These are phyloP conservation scores for Aspergillus pseudoterreus DNA, from an alignment of 2,329 filamentous ascomycete genomes.

Conservation along the genomic window DNA sequence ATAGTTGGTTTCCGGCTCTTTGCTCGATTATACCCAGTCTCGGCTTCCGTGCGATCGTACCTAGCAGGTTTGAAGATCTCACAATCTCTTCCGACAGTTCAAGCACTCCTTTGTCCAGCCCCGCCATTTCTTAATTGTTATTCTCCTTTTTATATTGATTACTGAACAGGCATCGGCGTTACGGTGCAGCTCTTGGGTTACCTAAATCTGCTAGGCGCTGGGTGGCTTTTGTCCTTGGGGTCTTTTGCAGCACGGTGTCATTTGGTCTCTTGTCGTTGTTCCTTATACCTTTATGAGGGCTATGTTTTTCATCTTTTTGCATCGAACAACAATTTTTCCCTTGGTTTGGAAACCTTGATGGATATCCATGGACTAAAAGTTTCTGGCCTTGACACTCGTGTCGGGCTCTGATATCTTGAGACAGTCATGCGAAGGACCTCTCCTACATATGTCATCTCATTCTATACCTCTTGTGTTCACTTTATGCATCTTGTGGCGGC, in stretches of 20 bases:
- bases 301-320: constrained; percentile 12
- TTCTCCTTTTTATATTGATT: constrained; percentile 4
- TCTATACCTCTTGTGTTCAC: background rate
- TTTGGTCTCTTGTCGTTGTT: constrained; percentile 6
- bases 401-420: background rate
- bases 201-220: constrained; percentile 19
- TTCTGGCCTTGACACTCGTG: background rate
- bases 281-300: constrained; percentile 10
- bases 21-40: background rate
- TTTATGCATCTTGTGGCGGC: background rate
- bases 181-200: constrained; percentile 13
- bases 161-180: constrained; percentile 20
- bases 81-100: constrained; percentile 5
- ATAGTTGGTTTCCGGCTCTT: constrained; percentile 30
- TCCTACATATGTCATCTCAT: background rate
- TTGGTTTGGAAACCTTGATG: constrained; percentile 12
- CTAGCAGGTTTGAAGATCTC: constrained; percentile 12
- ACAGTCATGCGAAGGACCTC: background rate
- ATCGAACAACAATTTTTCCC: constrained; percentile 11
- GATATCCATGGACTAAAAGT: constrained; percentile 13
- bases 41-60: background rate
- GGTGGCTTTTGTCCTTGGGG: constrained; percentile 16
- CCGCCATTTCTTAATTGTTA: constrained; percentile 7
- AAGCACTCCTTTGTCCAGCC: background rate
- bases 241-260: constrained; percentile 19